Evolutionary conservation across 2,329 filamentous ascomycete species (phyloP).

Genomic region (Chaetoscypha palmicola): DNA sequence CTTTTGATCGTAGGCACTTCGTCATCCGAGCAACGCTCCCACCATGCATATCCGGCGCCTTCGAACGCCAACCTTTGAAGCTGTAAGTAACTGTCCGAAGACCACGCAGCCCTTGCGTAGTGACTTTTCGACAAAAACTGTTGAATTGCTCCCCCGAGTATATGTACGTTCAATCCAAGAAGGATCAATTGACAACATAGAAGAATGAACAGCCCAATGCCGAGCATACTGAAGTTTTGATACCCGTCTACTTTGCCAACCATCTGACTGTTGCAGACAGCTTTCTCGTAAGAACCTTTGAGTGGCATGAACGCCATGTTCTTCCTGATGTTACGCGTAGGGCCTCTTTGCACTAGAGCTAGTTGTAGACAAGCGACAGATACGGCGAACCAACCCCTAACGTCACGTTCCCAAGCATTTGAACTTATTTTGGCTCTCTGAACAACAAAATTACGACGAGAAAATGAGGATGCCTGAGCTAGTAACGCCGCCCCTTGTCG

Average conservation of each 20-base stretch:
- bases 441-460: background rate
- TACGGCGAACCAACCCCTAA: background rate
- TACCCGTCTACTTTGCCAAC: constrained; percentile 12
- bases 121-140: background rate
- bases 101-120: constrained; percentile 10
- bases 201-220: constrained; percentile 10
- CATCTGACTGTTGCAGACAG: constrained; percentile 14
- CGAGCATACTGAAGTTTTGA: constrained; percentile 16
- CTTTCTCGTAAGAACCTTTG: background rate
- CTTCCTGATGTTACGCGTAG: constrained; percentile 18
- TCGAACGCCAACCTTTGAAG: constrained; percentile 16
- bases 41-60: constrained; percentile 10
- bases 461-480: background rate
- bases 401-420: constrained; percentile 1
- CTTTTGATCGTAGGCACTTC: background rate
- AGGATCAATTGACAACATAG: constrained; percentile 8
- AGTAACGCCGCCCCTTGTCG: background rate
- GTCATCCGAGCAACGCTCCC: constrained; percentile 1
- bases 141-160: constrained; percentile 7
- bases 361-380: constrained; percentile 3
- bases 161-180: constrained; percentile 9
- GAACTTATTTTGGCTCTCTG: background rate
- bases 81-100: constrained; percentile 18
- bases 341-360: constrained; percentile 2
- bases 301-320: constrained; percentile 22